phyloP scores from a whole-genome alignment of 768 basidiomycete genomes.

The Leccinum variicolor region DNA sequence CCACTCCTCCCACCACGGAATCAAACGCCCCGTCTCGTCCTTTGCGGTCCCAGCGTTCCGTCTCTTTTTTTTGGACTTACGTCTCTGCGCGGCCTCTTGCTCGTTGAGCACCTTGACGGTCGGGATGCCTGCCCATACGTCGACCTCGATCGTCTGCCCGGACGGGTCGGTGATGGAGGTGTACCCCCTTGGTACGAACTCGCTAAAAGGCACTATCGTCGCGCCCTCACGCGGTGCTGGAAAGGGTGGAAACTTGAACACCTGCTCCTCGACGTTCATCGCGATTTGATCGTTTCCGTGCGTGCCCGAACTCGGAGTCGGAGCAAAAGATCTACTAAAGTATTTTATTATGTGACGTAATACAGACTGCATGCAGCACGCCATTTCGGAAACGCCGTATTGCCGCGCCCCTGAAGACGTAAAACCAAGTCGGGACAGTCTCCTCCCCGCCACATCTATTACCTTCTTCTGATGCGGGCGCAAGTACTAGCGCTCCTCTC shows the following conservation, averaged over 20 bases:
- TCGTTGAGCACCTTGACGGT: slow-evolving; percentile 28
- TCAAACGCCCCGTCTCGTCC: slow-evolving; percentile 19
- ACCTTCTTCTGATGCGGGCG: neutral
- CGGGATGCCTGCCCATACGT: slow-evolving; percentile 18
- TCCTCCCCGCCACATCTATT: neutral
- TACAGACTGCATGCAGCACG: neutral
- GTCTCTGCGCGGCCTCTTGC: slow-evolving; percentile 14
- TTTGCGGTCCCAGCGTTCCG: slow-evolving; percentile 19
- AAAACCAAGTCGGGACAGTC: neutral
- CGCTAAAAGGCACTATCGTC: slow-evolving; percentile 40
- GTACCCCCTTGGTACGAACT: slow-evolving; percentile 34
- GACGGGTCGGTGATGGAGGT: neutral
- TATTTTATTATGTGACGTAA: neutral
- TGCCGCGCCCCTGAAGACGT: neutral
- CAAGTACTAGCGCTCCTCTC: neutral
- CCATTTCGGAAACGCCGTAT: neutral
- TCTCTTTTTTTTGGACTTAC: slow-evolving; percentile 11
- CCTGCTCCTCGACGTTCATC: neutral
- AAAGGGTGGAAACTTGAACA: slow-evolving; percentile 44
- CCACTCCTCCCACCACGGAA: slow-evolving; percentile 35
- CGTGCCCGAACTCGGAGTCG: neutral
- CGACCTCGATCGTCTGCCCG: slow-evolving; percentile 25
- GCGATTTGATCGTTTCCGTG: neutral
- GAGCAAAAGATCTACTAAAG: neutral
- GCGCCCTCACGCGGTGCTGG: slow-evolving; percentile 40